Evolutionary conservation across 495 filamentous ascomycete species (phyloP).

Genomic region (Xylaria cubensis): DNA sequence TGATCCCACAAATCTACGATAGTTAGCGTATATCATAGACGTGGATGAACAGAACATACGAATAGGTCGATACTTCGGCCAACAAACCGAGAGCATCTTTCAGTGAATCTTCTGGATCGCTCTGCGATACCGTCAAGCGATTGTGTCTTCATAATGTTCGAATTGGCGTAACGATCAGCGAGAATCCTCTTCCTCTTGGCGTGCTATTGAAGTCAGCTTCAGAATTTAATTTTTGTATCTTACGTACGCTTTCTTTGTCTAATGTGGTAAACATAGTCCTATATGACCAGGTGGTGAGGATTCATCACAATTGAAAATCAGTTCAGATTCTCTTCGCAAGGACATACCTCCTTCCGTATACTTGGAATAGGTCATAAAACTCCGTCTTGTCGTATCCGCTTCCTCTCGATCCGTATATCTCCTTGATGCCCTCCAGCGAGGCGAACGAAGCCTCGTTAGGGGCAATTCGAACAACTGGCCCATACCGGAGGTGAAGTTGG

Average conservation of each 20-base stretch:
- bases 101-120: slow-evolving; percentile 58
- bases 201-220: slow-evolving; percentile 50
- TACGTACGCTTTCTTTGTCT: slow-evolving; percentile 58
- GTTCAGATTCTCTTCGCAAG: neutral
- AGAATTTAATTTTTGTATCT: neutral
- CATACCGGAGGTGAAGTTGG: slow-evolving; percentile 60
- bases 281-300: slow-evolving; percentile 17
- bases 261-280: slow-evolving; percentile 69
- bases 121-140: slow-evolving; percentile 62
- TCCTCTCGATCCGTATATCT: slow-evolving; percentile 69
- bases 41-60: slow-evolving; percentile 46
- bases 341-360: slow-evolving; percentile 59
- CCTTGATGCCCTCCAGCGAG: slow-evolving; percentile 62
- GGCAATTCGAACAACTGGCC: slow-evolving; percentile 61
- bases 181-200: slow-evolving; percentile 64
- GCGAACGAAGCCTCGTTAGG: slow-evolving; percentile 70
- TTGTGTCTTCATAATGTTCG: slow-evolving; percentile 62
- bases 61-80: slow-evolving; percentile 61
- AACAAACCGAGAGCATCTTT: slow-evolving; percentile 51
- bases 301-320: neutral
- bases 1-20: slow-evolving; percentile 29
- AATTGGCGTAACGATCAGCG: slow-evolving; percentile 70
- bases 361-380: slow-evolving; percentile 68
- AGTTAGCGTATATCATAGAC: neutral
- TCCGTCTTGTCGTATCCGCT: slow-evolving; percentile 74